These are phyloP conservation scores for Tuber umbilicatum DNA, from an alignment of 495 filamentous ascomycete species.

Conservation along the genomic window DNA sequence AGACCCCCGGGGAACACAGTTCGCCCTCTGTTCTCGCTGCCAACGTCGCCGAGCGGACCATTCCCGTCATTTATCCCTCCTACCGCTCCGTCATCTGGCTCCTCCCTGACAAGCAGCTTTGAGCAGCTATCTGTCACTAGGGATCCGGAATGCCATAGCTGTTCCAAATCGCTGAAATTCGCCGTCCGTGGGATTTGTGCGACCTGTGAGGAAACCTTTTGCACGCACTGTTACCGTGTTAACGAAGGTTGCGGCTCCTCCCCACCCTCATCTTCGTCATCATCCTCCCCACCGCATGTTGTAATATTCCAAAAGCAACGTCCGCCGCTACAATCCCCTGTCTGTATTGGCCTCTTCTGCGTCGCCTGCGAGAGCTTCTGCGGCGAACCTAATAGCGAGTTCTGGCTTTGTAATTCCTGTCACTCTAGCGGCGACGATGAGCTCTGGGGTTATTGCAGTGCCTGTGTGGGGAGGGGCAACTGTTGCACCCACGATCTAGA, in stretches of 20 bases:
- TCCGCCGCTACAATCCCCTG: slow-evolving; percentile 9
- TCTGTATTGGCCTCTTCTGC: slow-evolving; percentile 33
- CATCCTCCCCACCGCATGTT: slow-evolving; percentile 1
- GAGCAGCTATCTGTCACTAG: not conserved
- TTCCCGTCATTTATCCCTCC: not conserved
- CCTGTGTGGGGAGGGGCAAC: slow-evolving; percentile 23
- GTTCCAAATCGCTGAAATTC: not conserved
- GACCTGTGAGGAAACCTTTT: slow-evolving; percentile 3
- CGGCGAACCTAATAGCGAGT: slow-evolving; percentile 19
- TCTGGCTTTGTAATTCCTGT: slow-evolving; percentile 31
- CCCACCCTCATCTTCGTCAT: not conserved
- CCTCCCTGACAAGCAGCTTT: not conserved
- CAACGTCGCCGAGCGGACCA: not conserved
- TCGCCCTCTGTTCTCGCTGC: not conserved
- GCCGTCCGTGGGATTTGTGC: not conserved
- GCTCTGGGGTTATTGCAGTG: slow-evolving; percentile 19
- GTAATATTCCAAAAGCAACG: slow-evolving; percentile 11
- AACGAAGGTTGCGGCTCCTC: slow-evolving; percentile 9
- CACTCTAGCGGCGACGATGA: slow-evolving; percentile 11
- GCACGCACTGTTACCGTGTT: slow-evolving; percentile 10
- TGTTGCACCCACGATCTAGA: slow-evolving; percentile 37
- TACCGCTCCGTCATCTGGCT: not conserved
- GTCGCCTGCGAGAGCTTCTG: slow-evolving; percentile 38
- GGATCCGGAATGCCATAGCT: not conserved
- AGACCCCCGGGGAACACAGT: not conserved